phyloP scores from a whole-genome alignment of 2,329 filamentous ascomycete genomes.

The Pseudovirgaria hyperparasitica region DNA sequence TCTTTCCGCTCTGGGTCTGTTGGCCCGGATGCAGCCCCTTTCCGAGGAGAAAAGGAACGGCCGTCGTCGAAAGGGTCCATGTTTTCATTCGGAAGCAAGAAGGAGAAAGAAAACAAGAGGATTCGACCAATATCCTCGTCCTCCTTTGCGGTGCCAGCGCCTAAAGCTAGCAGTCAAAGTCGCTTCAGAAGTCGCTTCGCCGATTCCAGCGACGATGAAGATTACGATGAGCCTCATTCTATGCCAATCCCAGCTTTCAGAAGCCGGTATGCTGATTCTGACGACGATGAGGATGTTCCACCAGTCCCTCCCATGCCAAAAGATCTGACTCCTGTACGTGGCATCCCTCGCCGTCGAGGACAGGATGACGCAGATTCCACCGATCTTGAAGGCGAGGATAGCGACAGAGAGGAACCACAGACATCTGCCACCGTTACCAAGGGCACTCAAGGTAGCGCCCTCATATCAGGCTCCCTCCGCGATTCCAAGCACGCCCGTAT shows the following conservation, averaged over 20 bases:
- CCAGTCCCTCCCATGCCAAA: conserved; percentile 19
- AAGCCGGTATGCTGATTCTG: conserved; percentile 37
- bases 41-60: too few species aligned
- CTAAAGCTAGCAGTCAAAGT: conserved; percentile 1
- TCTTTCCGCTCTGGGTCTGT: conserved; percentile 7
- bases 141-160: not conserved
- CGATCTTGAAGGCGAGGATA: conserved; percentile 35
- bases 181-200: conserved; percentile 42
- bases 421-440: conserved; percentile 33
- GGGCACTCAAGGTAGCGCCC: conserved; percentile 16
- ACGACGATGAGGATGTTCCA: conserved; percentile 40
- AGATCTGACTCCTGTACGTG: conserved; percentile 41
- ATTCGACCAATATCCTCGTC: too few species aligned
- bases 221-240: conserved; percentile 17
- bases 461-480: conserved; percentile 27
- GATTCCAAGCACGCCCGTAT: conserved; percentile 23
- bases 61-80: conserved; percentile 15
- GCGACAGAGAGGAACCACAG: conserved; percentile 15
- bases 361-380: conserved; percentile 45
- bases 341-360: conserved; percentile 43
- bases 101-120: too few species aligned
- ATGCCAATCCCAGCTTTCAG: too few species aligned
- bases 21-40: conserved; percentile 7
- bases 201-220: conserved; percentile 54
- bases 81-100: conserved; percentile 47